These are phyloP conservation scores for Magnaporthiopsis poae DNA, from an alignment of 2,329 filamentous ascomycete species.

Conservation along the genomic window DNA sequence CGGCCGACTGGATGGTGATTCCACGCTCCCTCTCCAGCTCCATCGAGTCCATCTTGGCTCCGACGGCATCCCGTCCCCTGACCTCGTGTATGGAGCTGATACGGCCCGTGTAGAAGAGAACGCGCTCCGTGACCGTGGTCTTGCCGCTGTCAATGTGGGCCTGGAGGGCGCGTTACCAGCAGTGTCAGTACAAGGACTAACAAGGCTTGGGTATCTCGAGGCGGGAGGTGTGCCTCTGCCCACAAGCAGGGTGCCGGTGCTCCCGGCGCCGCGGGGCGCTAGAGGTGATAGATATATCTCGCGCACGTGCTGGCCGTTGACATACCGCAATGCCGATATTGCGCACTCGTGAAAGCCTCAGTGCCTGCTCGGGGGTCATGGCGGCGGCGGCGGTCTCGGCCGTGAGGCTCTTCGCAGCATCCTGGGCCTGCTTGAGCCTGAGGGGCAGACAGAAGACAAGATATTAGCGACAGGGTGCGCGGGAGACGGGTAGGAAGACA, in stretches of 20 bases:
- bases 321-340: conserved; percentile 95
- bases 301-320: conserved; percentile 10
- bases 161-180: conserved; percentile 29
- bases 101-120: conserved; percentile 94
- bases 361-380: conserved; percentile 68
- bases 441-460: background rate
- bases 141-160: conserved; percentile 98
- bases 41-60: conserved; percentile 99
- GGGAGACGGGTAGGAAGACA: background rate
- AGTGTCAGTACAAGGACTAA: background rate
- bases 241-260: background rate
- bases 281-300: background rate
- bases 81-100: conserved; percentile 98
- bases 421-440: conserved; percentile 43
- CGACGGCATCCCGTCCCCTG: conserved; percentile 83
- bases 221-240: too few species aligned
- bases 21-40: conserved; percentile 96
- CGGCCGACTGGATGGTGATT: conserved; percentile 96
- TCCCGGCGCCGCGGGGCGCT: background rate
- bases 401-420: conserved; percentile 39
- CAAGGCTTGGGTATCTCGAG: background rate
- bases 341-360: conserved; percentile 68
- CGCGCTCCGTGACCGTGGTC: conserved; percentile 90
- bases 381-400: conserved; percentile 61
- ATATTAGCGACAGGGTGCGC: background rate